Evolutionary conservation across 139 green algal species (phyloP).

Genomic region (Gonium pectorale): DNA sequence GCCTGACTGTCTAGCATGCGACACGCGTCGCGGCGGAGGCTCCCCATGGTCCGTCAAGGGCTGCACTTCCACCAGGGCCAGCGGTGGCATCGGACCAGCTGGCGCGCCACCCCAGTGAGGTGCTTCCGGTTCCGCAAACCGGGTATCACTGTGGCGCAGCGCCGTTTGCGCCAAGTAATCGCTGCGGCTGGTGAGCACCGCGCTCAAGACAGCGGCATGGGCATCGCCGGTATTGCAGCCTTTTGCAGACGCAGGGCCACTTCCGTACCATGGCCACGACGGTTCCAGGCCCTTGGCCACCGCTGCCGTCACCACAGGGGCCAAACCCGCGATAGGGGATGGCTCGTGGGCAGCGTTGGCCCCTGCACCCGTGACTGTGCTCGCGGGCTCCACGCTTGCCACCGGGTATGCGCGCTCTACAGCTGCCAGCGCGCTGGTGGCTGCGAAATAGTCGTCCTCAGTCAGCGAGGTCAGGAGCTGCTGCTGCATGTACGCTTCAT

Average conservation of each 20-base stretch:
- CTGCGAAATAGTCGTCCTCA: conserved; percentile 17
- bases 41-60: conserved; percentile 20
- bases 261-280: not conserved
- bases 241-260: not conserved
- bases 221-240: not conserved
- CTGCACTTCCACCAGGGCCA: conserved; percentile 38
- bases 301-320: not conserved
- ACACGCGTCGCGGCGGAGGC: not conserved
- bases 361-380: not conserved
- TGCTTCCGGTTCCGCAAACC: not conserved
- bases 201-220: not conserved
- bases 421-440: conserved; percentile 6
- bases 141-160: not conserved
- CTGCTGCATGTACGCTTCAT: not conserved
- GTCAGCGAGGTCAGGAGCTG: conserved; percentile 9
- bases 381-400: not conserved
- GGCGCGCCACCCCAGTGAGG: not conserved
- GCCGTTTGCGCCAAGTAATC: not conserved
- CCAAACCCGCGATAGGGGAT: not conserved
- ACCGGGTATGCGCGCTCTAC: not conserved
- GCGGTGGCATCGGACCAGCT: not conserved
- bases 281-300: not conserved
- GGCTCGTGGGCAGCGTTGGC: not conserved
- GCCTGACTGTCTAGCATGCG: not conserved
- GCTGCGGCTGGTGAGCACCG: not conserved